Percentiles rank a stretch among this genome's conserved stretches.
phyloP scores from a whole-genome alignment of 805 yeast genomes.

The Wickerhamomyces rabaulensis region DNA sequence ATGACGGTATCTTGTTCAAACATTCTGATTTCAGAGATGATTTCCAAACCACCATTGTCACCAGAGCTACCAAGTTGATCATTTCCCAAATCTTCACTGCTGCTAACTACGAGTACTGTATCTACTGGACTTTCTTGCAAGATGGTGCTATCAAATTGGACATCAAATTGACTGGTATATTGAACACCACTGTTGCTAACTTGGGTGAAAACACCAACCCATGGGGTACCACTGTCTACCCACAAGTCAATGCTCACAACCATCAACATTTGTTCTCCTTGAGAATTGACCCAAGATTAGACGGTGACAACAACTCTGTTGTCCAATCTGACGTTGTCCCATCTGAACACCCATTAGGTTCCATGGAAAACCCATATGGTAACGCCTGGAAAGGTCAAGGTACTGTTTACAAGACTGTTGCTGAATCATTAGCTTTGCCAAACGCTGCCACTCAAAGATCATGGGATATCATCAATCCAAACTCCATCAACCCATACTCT shows the following conservation, averaged over 20 bases:
- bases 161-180: slow-evolving; percentile 74
- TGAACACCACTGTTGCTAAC: slow-evolving; percentile 64
- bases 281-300: slow-evolving; percentile 76
- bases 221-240: slow-evolving; percentile 79
- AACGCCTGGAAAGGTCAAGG: slow-evolving; percentile 67
- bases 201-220: slow-evolving; percentile 66
- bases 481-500: slow-evolving; percentile 58
- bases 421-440: slow-evolving; percentile 58
- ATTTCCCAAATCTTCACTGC: slow-evolving; percentile 82
- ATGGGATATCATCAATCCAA: slow-evolving; percentile 77
- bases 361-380: slow-evolving; percentile 70
- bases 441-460: slow-evolving; percentile 62
- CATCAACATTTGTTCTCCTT: slow-evolving; percentile 81
- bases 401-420: slow-evolving; percentile 62
- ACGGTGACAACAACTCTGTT: slow-evolving; percentile 74
- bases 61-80: slow-evolving; percentile 69
- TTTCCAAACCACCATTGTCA: slow-evolving; percentile 67
- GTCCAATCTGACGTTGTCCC: slow-evolving; percentile 60
- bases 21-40: slow-evolving; percentile 83
- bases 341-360: slow-evolving; percentile 56
- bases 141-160: slow-evolving; percentile 81
- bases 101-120: slow-evolving; percentile 80
- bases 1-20: slow-evolving; percentile 73
- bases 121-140: slow-evolving; percentile 79
- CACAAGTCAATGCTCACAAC: slow-evolving; percentile 77